Base-by-base conservation (phyloP, 2,329 filamentous ascomycete genomes). In the Graphilbum fragrans region DNA sequence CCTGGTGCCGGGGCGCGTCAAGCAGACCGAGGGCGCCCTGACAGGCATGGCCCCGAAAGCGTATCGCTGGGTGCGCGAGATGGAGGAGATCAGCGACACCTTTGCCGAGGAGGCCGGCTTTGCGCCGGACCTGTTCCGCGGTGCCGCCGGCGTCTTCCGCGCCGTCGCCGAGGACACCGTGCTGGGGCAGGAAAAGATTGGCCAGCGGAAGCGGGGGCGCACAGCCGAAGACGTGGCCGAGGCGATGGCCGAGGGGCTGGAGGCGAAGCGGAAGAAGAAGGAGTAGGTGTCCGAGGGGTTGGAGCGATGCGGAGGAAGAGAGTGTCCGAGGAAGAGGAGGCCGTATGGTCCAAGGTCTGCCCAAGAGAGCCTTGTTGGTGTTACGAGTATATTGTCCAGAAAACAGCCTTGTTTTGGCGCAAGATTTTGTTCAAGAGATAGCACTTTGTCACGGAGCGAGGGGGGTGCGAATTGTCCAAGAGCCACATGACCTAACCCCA, bases 31-130 rank as follows among this genome's bases (percentile, higher is more conserved):
- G 50, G 63, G 55, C 25, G 62, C 50, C 10, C 43, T 55, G 22
- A 46, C 46, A n/a, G 62, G 58, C 14, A 82, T 86, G 71, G 69
- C 80, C 20, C 74, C 77, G 8, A 88, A 87, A 60, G 82, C 83
- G 17, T 86, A 86, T 56, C 66, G 83, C 11, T 88, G 82, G 82
- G 77, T 85, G 0, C 65, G 69, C 27, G 82, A 87, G 64, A 86
- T 88, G 82, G 70, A 78, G 50, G 77, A 87, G 65, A 86, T 88
- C 53, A 74, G 72, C 4, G 62, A 69, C 43, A 82, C 79, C 4
- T 79, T 85, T 55, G 60, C 60, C 7, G 69, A 73, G 34, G 77
- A 81, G 41, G 80, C 77, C 1, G 80, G 79, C 0, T 84, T 82
- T 55, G 58, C 58, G 5, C 57, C 57, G 11, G 60, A 64, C 20